Base-by-base conservation (phyloP, 352 stramenopile genomes). In the Pilasporangium apinafurcum region DNA sequence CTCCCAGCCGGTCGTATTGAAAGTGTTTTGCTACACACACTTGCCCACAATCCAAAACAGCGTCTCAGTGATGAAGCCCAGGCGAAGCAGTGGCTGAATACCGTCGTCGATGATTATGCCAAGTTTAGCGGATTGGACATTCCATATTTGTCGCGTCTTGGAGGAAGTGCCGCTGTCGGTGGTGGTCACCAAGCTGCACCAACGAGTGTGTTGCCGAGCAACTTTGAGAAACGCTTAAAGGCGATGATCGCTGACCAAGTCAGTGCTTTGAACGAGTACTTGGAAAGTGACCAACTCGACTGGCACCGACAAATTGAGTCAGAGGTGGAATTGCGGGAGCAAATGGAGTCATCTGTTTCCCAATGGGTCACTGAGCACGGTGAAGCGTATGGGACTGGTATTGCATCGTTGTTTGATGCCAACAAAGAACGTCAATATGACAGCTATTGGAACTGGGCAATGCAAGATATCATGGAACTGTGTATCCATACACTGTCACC, bases 371-470 rank as follows among this genome's bases (percentile, higher is more conserved):
- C 54, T 8, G 79, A 91, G 33, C 67, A 86, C 35, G 72, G 68
- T 13, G 74, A 81, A 43, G 53, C 59, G 12, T 89, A 86, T 44
- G 58, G 56, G 13, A 47, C 59, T 49, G 66, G 71, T 16, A 80
- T 91, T 44, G 35, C 51, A 37, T 41, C 68, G 17, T 66, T 78
- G 56, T 89, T 89, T 28, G 77, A 91, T 30, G 51, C 62, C 16
- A 74, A 74, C 27, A 88, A 86, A 62, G 72, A 87, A 35, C 70
- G 76, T 18, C 59, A 70, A 42, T 91, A 87, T 51, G 73, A 87
- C 53, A 87, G 73, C 45, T 86, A 74, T 55, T 91, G 79, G 76
- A 89, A 89, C 65, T 91, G 76, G 79, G 75, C 65, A 17, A 46
- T 85, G 17, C 76, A 88, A 52, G 76, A 87, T 45, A 55, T 59